These are phyloP conservation scores for Spathaspora sp. DNA, from an alignment of 805 yeast genomes.

Conservation along the genomic window DNA sequence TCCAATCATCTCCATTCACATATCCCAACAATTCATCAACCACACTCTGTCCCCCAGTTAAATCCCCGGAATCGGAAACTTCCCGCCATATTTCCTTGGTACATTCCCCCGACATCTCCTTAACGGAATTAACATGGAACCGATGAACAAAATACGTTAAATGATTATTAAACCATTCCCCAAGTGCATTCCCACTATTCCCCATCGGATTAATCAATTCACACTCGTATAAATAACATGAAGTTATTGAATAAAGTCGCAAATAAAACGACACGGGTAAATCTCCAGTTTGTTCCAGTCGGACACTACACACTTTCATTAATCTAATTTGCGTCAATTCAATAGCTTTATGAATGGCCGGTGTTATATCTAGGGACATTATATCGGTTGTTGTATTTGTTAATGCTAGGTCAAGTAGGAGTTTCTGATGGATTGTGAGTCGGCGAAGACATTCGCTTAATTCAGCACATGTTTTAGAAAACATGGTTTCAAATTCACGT, in stretches of 20 bases:
- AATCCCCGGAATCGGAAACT: conserved; percentile 44
- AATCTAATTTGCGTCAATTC: conserved; percentile 71
- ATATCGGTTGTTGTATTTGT: conserved; percentile 35
- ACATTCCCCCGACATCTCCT: conserved; percentile 43
- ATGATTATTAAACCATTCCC: conserved; percentile 66
- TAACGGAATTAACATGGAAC: conserved; percentile 50
- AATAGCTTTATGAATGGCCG: conserved; percentile 63
- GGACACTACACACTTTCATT: conserved; percentile 71
- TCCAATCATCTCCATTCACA: conserved; percentile 24
- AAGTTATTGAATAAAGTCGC: conserved; percentile 60
- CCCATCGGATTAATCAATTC: conserved; percentile 67
- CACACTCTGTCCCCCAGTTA: conserved; percentile 22
- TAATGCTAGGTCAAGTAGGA: conserved; percentile 66
- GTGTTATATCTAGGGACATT: conserved; percentile 63
- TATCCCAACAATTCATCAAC: conserved; percentile 23
- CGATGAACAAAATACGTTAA: conserved; percentile 54
- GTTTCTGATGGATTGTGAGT: conserved; percentile 72
- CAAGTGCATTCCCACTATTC: conserved; percentile 48
- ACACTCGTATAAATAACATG: conserved; percentile 74
- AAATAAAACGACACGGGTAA: conserved; percentile 60
- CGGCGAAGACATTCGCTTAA: conserved; percentile 73
- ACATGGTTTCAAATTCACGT: conserved; percentile 70
- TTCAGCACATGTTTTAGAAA: conserved; percentile 54
- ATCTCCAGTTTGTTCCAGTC: conserved; percentile 66
- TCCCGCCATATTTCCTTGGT: conserved; percentile 83